Evolutionary conservation across 23 red algal species (phyloP).

Genomic region (Gracilaria domingensis): DNA sequence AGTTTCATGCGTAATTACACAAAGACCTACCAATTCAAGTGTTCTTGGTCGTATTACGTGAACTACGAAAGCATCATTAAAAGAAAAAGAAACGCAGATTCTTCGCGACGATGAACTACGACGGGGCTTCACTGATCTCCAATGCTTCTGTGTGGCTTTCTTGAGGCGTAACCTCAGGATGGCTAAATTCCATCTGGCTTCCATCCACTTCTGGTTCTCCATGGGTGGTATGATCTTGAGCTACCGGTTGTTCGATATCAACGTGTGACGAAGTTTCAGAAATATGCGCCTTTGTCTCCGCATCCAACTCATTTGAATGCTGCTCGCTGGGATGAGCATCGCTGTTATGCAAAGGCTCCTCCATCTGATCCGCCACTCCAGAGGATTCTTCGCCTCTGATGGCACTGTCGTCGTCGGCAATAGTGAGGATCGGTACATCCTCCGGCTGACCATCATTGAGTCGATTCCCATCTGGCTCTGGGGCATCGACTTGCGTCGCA

Average conservation of each 20-base stretch:
- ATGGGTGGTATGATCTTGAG: neutral
- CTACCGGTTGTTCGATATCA: neutral
- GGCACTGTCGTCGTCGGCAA: neutral
- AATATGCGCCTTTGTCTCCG: neutral
- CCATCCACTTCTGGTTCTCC: neutral
- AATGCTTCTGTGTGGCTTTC: neutral
- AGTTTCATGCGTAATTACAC: too few species aligned
- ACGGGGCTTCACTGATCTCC: neutral
- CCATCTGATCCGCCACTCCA: neutral
- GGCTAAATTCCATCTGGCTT: neutral
- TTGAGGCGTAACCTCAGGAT: neutral
- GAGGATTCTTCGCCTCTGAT: slow-evolving; percentile 6
- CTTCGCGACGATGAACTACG: neutral
- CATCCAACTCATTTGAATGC: neutral
- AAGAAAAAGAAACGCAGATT: too few species aligned
- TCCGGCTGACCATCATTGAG: neutral
- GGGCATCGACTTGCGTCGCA: neutral
- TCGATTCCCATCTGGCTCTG: neutral
- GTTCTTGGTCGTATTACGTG: too few species aligned
- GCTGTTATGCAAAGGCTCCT: neutral
- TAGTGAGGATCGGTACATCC: neutral
- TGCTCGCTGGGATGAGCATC: neutral
- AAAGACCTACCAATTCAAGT: too few species aligned
- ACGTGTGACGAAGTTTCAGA: neutral
- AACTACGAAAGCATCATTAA: too few species aligned